These are phyloP conservation scores for Pyrus hybrid DNA, from an alignment of 331 rosid species.

Conservation along the genomic window DNA sequence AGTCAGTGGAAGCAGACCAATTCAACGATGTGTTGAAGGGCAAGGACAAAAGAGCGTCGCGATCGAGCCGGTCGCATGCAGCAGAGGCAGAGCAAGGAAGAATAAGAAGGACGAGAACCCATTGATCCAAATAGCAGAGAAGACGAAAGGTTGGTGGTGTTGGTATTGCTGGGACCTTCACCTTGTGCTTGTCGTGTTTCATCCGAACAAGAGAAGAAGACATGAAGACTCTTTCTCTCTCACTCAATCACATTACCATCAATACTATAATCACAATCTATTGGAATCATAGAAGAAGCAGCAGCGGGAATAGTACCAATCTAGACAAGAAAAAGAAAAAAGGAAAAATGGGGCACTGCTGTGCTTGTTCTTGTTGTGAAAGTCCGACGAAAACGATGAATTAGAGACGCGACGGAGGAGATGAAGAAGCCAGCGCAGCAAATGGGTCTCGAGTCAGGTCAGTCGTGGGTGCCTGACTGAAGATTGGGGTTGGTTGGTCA, in stretches of 20 bases:
- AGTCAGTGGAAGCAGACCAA: conserved; percentile 59
- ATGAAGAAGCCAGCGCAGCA: background rate
- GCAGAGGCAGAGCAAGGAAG: conserved; percentile 34
- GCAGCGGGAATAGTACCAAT: background rate
- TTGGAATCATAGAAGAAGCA: background rate
- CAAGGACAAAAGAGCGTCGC: conserved; percentile 47
- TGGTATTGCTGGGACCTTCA: background rate
- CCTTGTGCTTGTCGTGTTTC: background rate
- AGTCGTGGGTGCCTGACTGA: background rate
- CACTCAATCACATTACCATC: background rate
- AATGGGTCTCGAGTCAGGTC: background rate
- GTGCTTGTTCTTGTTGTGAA: background rate
- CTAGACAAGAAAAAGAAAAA: background rate
- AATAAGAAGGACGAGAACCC: background rate
- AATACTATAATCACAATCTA: background rate
- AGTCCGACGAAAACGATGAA: background rate
- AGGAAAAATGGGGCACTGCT: background rate
- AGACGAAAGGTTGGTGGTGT: background rate
- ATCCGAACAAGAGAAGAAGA: conserved; percentile 7
- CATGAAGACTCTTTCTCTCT: background rate
- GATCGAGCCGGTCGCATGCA: conserved; percentile 39
- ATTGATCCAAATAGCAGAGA: conserved; percentile 1
- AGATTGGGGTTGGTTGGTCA: background rate
- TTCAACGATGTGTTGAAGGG: conserved; percentile 8
- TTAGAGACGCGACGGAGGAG: background rate